Conservation (phyloP, 768 basidiomycete genomes). For the Calocera cornea region DNA sequence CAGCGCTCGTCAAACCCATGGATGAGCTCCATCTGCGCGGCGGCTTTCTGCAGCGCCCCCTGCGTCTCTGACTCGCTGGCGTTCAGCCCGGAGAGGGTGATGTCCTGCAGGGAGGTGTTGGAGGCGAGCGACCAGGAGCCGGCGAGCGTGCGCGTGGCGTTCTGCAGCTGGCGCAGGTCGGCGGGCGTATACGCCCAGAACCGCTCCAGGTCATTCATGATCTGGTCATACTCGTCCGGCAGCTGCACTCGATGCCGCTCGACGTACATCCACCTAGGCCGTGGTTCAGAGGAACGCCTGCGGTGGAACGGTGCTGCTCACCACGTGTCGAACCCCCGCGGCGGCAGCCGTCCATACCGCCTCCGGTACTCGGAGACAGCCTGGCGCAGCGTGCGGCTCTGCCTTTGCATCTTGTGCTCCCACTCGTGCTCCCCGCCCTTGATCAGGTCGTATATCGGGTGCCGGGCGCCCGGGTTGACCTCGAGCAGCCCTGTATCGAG, state of each 20-base stretch:
- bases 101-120: background rate
- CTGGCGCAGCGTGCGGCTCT: constrained; percentile 29
- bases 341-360: constrained; percentile 28
- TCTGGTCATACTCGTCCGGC: constrained; percentile 44
- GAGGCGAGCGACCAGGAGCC: background rate
- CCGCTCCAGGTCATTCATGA: constrained; percentile 31
- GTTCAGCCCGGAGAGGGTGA: background rate
- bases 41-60: background rate
- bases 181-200: constrained; percentile 19
- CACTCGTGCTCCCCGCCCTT: constrained; percentile 29
- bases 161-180: background rate
- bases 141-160: background rate
- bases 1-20: background rate
- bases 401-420: constrained; percentile 25
- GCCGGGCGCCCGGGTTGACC: constrained; percentile 27
- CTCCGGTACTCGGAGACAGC: constrained; percentile 29
- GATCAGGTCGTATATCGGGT: constrained; percentile 34
- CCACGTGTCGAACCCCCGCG: constrained; percentile 35
- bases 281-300: background rate
- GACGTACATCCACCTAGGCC: constrained; percentile 37
- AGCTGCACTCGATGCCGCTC: constrained; percentile 34
- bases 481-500: constrained; percentile 26
- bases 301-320: constrained; percentile 14
- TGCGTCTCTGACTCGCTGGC: background rate
- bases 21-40: background rate